A percentile compares a stretch with the other conserved stretches of the same genome.
These are phyloP conservation scores for Aspergillus quadricinctus DNA, from an alignment of 2,329 filamentous ascomycete genomes.

Conservation along the genomic window DNA sequence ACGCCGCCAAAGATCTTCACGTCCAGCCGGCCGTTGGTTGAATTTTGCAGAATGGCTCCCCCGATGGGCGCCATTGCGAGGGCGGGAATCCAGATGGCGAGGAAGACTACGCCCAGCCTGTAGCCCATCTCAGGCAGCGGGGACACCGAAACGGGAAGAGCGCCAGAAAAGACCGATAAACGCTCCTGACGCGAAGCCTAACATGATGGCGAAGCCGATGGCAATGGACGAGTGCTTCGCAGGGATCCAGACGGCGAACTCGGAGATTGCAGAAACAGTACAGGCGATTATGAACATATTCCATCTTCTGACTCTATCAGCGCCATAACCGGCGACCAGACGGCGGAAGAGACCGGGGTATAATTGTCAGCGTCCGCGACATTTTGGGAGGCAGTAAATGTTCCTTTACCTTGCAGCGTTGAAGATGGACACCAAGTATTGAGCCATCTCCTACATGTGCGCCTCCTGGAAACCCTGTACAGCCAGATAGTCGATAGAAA, in stretches of 20 bases:
- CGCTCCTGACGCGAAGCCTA: conserved; percentile 64
- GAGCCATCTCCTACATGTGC: conserved; percentile 45
- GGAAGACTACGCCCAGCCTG: conserved; percentile 6
- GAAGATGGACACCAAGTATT: conserved; percentile 52
- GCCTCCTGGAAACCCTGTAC: background rate
- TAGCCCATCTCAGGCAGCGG: conserved; percentile 6
- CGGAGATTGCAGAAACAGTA: conserved; percentile 40
- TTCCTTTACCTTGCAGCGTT: conserved; percentile 48
- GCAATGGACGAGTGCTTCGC: conserved; percentile 47
- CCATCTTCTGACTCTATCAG: conserved; percentile 52
- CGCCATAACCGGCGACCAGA: conserved; percentile 49
- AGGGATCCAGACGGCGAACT: conserved; percentile 52
- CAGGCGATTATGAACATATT: conserved; percentile 51
- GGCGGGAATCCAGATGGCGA: conserved; percentile 1
- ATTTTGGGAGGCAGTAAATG: conserved; percentile 6
- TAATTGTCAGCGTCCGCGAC: background rate
- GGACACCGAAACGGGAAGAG: background rate
- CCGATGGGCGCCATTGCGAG: conserved; percentile 8
- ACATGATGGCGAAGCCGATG: conserved; percentile 59
- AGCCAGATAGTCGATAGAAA: conserved; percentile 50
- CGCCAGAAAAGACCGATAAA: conserved; percentile 42
- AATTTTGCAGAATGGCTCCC: conserved; percentile 1
- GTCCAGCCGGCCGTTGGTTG: background rate
- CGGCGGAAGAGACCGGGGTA: conserved; percentile 49
- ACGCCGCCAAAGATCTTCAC: conserved; percentile 6